These are phyloP conservation scores for Penstemon davidsonii DNA, from an alignment of 257 asterid species.

Conservation along the genomic window DNA sequence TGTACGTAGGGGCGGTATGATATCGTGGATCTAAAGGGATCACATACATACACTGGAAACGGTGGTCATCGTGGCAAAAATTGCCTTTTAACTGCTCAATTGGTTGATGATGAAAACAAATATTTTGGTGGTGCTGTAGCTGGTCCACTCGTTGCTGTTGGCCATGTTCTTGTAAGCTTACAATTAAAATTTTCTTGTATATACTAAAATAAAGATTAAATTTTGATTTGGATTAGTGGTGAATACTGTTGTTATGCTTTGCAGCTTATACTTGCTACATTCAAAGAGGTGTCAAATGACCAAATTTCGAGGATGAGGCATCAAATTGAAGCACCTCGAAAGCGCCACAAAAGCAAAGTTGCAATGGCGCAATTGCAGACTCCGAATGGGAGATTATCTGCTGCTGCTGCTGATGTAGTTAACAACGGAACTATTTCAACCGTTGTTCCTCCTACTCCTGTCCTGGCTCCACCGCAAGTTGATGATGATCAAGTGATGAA, in stretches of 20 bases:
- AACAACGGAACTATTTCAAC: not conserved
- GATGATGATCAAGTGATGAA: slow-evolving; percentile 2
- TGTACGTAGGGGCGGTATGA: slow-evolving; percentile 30
- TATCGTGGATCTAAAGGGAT: slow-evolving; percentile 36
- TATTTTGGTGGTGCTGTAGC: slow-evolving; percentile 42
- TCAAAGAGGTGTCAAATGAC: slow-evolving; percentile 26
- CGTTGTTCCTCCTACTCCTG: not conserved
- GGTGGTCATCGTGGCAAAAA: slow-evolving; percentile 23
- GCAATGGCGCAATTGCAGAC: slow-evolving; percentile 15
- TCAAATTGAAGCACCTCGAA: slow-evolving; percentile 19
- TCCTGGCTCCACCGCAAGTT: slow-evolving; percentile 5
- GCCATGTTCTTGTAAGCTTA: slow-evolving; percentile 37
- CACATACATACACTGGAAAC: slow-evolving; percentile 33
- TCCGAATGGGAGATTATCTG: slow-evolving; percentile 5
- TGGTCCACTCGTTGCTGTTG: slow-evolving; percentile 31
- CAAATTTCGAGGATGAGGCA: slow-evolving; percentile 11
- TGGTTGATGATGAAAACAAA: slow-evolving; percentile 28
- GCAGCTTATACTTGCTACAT: slow-evolving; percentile 33
- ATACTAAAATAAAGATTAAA: not conserved
- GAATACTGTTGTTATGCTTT: not conserved
- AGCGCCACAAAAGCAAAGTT: slow-evolving; percentile 10
- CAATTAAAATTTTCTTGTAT: not conserved
- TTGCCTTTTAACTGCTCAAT: slow-evolving; percentile 34
- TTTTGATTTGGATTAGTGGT: not conserved
- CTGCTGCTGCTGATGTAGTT: not conserved